phyloP scores from a whole-genome alignment of 108 stramenopile genomes.

The Cyclotella sp. region DNA sequence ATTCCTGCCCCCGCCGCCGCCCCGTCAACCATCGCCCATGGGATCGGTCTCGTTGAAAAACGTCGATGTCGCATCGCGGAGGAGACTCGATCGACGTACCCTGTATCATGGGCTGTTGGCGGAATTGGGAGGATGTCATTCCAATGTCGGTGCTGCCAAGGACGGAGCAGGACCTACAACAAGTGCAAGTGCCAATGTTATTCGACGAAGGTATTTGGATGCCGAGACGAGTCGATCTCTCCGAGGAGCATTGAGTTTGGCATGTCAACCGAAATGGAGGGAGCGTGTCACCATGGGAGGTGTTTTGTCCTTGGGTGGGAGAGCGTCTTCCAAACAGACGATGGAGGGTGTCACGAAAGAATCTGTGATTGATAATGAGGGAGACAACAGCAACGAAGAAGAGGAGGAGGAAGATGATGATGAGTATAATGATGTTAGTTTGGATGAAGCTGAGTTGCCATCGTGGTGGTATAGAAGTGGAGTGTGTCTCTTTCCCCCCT shows the following conservation, averaged over 20 bases:
- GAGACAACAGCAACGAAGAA: slow-evolving; percentile 6
- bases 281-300: slow-evolving; percentile 28
- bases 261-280: slow-evolving; percentile 84
- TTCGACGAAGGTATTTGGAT: slow-evolving; percentile 65
- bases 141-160: background rate
- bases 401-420: slow-evolving; percentile 23
- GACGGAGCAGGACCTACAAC: background rate
- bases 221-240: slow-evolving; percentile 55
- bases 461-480: slow-evolving; percentile 44
- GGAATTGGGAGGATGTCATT: slow-evolving; percentile 63
- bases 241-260: slow-evolving; percentile 78
- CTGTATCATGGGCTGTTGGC: slow-evolving; percentile 74
- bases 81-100: slow-evolving; percentile 78
- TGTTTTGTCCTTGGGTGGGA: background rate
- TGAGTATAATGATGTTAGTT: slow-evolving; percentile 8
- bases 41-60: slow-evolving; percentile 38
- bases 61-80: slow-evolving; percentile 66
- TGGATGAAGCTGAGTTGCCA: slow-evolving; percentile 22
- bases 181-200: slow-evolving; percentile 33
- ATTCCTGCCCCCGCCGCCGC: slow-evolving; percentile 66
- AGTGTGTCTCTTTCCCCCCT: slow-evolving; percentile 47
- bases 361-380: background rate
- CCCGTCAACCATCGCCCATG: slow-evolving; percentile 30
- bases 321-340: no score
- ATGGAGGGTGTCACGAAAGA: no score